Conservation (phyloP, 1,139 yeast species). For the Geotrichum carabidarum region DNA sequence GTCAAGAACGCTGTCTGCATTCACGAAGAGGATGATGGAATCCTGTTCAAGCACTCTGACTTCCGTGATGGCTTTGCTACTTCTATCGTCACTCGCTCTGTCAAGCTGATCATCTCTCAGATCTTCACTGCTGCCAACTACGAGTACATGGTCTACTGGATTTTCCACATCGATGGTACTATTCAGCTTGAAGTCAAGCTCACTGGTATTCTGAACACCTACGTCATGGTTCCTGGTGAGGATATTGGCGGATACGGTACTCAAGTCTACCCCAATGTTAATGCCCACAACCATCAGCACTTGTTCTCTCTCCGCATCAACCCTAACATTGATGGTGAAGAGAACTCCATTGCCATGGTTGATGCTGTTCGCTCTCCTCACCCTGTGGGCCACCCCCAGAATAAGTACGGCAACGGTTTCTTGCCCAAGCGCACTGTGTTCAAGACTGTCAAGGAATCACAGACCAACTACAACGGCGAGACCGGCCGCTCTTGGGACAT, state of each 20-base stretch:
- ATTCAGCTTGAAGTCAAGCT: conserved; percentile 72
- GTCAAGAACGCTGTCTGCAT: conserved; percentile 74
- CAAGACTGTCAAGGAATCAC: conserved; percentile 63
- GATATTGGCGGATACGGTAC: conserved; percentile 74
- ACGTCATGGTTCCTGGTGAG: conserved; percentile 57
- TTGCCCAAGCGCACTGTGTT: conserved; percentile 57
- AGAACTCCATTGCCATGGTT: conserved; percentile 64
- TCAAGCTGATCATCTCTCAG: conserved; percentile 67
- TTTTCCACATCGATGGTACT: conserved; percentile 76
- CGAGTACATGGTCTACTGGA: conserved; percentile 80
- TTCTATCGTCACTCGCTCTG: conserved; percentile 68
- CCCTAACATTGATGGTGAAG: conserved; percentile 76
- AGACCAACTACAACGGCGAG: conserved; percentile 55
- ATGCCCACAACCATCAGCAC: conserved; percentile 84
- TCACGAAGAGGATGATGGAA: conserved; percentile 80
- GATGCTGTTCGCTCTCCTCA: conserved; percentile 59
- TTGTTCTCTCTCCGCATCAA: conserved; percentile 73
- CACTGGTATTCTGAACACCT: conserved; percentile 73
- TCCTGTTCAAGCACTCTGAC: conserved; percentile 74
- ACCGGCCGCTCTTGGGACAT: conserved; percentile 76
- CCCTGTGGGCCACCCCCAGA: conserved; percentile 61
- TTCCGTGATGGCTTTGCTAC: conserved; percentile 77
- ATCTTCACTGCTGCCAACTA: conserved; percentile 82
- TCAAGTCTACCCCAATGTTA: conserved; percentile 70
- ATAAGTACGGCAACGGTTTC: conserved; percentile 71